These are phyloP conservation scores for Penicillium nucicola DNA, from an alignment of 495 filamentous ascomycete species.

Conservation along the genomic window DNA sequence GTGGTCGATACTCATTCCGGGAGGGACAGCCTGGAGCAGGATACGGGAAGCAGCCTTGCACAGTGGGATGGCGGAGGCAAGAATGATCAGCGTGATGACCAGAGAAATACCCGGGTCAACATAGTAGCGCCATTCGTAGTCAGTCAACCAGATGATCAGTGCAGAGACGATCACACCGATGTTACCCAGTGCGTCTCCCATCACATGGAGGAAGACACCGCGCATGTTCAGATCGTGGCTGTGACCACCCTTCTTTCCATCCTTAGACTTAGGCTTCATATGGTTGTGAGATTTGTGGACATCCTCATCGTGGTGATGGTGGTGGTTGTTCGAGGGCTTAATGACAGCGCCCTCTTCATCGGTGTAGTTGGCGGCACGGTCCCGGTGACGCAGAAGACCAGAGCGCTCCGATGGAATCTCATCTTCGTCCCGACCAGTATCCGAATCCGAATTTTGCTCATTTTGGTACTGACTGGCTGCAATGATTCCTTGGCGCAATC, in stretches of 20 bases:
- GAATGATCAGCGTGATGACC: conserved; percentile 95
- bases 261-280: conserved; percentile 64
- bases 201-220: conserved; percentile 92
- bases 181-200: conserved; percentile 95
- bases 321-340: conserved; percentile 2
- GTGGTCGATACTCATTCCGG: conserved; percentile 79
- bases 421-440: conserved; percentile 48
- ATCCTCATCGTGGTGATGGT: conserved; percentile 26
- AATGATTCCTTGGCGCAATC: conserved; percentile 88
- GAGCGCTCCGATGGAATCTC: conserved; percentile 38
- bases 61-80: conserved; percentile 84
- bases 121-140: conserved; percentile 67
- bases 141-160: conserved; percentile 85
- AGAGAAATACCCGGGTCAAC: conserved; percentile 91
- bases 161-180: conserved; percentile 94
- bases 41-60: conserved; percentile 93
- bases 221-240: conserved; percentile 97
- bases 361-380: conserved; percentile 38
- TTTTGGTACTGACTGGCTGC: conserved; percentile 58
- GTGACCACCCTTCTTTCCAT: conserved; percentile 56
- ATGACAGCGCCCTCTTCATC: conserved; percentile 25
- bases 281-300: conserved; percentile 67
- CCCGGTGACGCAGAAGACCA: conserved; percentile 29
- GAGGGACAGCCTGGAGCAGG: conserved; percentile 87
- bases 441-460: conserved; percentile 53